These are phyloP conservation scores for Suillus alpinus DNA, from an alignment of 768 basidiomycete species.

Conservation along the genomic window DNA sequence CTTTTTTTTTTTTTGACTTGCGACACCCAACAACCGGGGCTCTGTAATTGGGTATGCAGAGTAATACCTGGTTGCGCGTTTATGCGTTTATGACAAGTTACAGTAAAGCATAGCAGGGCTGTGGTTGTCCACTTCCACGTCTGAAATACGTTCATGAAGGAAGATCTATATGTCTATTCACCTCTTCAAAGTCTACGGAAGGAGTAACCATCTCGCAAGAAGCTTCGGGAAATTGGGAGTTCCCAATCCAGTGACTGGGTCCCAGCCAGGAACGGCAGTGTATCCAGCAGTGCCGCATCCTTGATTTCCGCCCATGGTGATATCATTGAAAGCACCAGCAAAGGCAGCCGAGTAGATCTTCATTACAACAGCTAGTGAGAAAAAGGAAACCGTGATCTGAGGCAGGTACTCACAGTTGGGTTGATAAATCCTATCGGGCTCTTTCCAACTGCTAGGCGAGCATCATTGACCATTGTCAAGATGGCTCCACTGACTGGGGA, in stretches of 20 bases:
- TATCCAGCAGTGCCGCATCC: conserved; percentile 39
- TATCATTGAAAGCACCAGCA: conserved; percentile 41
- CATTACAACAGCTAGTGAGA: neutral
- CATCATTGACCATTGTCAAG: conserved; percentile 27
- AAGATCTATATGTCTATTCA: neutral
- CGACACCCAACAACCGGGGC: too few species aligned
- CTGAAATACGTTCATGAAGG: neutral
- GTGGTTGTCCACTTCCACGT: neutral
- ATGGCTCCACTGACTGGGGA: conserved; percentile 16
- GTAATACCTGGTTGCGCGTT: too few species aligned
- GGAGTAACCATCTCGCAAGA: conserved; percentile 37
- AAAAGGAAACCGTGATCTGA: neutral
- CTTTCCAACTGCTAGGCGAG: conserved; percentile 25
- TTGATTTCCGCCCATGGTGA: conserved; percentile 38
- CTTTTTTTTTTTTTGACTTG: too few species aligned
- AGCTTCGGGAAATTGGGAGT: conserved; percentile 50
- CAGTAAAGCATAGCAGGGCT: too few species aligned
- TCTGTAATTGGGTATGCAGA: too few species aligned
- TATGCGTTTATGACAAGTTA: too few species aligned
- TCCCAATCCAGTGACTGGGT: conserved; percentile 36
- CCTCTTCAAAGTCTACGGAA: conserved; percentile 28
- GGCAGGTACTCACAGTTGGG: conserved; percentile 18
- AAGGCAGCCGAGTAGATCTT: conserved; percentile 45
- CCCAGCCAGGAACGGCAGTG: conserved; percentile 20
- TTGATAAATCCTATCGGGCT: conserved; percentile 29